phyloP scores from a whole-genome alignment of 768 basidiomycete species.

The Termitomyces sp. region DNA sequence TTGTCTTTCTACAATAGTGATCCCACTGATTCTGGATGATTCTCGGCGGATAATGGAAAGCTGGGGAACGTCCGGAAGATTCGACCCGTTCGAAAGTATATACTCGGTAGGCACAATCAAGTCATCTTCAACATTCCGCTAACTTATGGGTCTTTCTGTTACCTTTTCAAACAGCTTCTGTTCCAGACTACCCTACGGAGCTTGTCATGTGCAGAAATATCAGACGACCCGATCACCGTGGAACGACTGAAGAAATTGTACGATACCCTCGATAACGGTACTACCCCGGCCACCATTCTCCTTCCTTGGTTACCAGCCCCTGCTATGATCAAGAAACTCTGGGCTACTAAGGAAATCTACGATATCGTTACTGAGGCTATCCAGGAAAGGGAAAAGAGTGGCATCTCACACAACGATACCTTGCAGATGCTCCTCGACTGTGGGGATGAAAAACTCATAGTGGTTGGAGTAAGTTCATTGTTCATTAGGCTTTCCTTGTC shows the following conservation, averaged over 20 bases:
- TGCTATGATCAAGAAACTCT: slow-evolving; percentile 66
- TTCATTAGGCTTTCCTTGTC: slow-evolving; percentile 4
- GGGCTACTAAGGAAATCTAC: slow-evolving; percentile 75
- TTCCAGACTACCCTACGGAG: slow-evolving; percentile 74
- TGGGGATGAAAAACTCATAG: slow-evolving; percentile 62
- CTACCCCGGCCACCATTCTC: slow-evolving; percentile 69
- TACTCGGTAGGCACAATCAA: slow-evolving; percentile 49
- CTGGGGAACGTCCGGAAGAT: slow-evolving; percentile 62
- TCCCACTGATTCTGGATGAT: slow-evolving; percentile 64
- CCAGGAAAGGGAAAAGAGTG: slow-evolving; percentile 53
- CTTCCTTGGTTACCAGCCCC: slow-evolving; percentile 76
- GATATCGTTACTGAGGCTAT: slow-evolving; percentile 61
- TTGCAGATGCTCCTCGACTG: slow-evolving; percentile 73
- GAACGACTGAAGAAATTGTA: slow-evolving; percentile 62
- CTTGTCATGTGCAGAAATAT: slow-evolving; percentile 65
- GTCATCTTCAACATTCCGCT: neutral
- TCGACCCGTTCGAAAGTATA: slow-evolving; percentile 71
- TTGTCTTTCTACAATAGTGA: slow-evolving; percentile 40
- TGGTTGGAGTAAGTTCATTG: slow-evolving; percentile 58
- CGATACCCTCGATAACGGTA: slow-evolving; percentile 64
- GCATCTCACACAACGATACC: slow-evolving; percentile 58
- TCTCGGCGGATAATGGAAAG: slow-evolving; percentile 54
- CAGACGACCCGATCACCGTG: slow-evolving; percentile 61
- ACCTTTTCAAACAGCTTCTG: slow-evolving; percentile 41
- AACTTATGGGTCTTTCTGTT: slow-evolving; percentile 10